Conservation (phyloP, 345 rosid species). For the Excoecaria agallocha region DNA sequence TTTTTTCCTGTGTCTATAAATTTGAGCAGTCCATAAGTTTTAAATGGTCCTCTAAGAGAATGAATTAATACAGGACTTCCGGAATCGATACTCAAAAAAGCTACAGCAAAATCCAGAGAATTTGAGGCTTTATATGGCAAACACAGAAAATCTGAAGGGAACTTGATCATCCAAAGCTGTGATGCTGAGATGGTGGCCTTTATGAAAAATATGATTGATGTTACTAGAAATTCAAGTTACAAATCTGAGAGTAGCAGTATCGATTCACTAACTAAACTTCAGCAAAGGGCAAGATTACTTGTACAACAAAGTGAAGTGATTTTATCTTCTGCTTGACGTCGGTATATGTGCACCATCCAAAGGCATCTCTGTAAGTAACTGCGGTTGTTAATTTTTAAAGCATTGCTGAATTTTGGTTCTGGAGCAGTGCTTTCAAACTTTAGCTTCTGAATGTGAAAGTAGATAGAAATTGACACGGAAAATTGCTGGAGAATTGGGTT, state of each 20-base stretch:
- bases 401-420: neutral
- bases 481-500: neutral
- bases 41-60: neutral
- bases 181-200: conserved; percentile 27
- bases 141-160: conserved; percentile 22
- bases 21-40: neutral
- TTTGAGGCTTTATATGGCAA: conserved; percentile 63
- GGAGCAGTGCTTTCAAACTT: too few relatives aligned
- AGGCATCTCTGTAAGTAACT: neutral
- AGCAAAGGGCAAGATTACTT: conserved; percentile 44
- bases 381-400: neutral
- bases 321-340: neutral
- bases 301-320: conserved; percentile 31
- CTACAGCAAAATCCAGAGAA: conserved; percentile 63
- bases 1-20: neutral
- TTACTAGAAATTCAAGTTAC: conserved; percentile 10
- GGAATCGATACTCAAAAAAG: conserved; percentile 53
- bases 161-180: neutral
- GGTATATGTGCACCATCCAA: neutral
- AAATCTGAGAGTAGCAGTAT: conserved; percentile 19
- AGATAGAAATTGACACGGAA: neutral
- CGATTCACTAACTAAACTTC: conserved; percentile 41
- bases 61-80: conserved; percentile 64
- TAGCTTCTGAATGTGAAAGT: neutral
- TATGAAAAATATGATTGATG: conserved; percentile 41